Conservation (phyloP, 176 grass and related monocot genomes). For the Echinochloa phyllopogon region DNA sequence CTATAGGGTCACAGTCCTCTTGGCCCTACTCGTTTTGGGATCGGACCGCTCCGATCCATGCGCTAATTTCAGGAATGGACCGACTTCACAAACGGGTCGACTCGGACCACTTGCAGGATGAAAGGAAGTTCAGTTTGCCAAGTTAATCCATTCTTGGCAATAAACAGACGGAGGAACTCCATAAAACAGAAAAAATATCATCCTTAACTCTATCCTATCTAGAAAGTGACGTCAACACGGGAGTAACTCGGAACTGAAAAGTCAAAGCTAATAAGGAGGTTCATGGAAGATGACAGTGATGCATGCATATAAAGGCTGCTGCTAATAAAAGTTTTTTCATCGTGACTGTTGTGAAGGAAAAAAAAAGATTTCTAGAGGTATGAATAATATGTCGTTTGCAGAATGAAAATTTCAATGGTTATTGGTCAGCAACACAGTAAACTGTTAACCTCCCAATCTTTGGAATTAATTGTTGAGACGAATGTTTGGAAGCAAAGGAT, state of each 20-base stretch:
- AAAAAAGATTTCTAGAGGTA: neutral
- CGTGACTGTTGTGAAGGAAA: neutral
- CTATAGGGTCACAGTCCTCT: no score
- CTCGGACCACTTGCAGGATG: no score
- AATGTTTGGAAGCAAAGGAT: neutral
- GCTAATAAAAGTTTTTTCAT: neutral
- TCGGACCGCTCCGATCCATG: no score
- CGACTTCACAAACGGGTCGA: no score
- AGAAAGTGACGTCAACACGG: neutral
- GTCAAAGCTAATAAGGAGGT: neutral
- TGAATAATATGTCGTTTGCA: neutral
- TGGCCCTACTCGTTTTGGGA: no score
- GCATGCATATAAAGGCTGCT: neutral
- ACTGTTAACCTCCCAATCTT: neutral
- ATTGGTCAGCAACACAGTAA: neutral
- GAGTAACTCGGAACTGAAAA: neutral
- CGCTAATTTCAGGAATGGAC: no score
- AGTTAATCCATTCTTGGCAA: constrained; percentile 44
- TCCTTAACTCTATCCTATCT: neutral
- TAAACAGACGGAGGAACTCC: constrained; percentile 7
- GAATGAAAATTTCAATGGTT: neutral
- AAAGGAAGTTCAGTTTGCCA: constrained; percentile 32
- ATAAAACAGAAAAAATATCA: neutral
- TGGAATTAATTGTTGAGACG: neutral
- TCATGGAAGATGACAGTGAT: constrained; percentile 8